Base-by-base conservation (phyloP, 306 rosid genomes). In the Acacia crassicarpa region DNA sequence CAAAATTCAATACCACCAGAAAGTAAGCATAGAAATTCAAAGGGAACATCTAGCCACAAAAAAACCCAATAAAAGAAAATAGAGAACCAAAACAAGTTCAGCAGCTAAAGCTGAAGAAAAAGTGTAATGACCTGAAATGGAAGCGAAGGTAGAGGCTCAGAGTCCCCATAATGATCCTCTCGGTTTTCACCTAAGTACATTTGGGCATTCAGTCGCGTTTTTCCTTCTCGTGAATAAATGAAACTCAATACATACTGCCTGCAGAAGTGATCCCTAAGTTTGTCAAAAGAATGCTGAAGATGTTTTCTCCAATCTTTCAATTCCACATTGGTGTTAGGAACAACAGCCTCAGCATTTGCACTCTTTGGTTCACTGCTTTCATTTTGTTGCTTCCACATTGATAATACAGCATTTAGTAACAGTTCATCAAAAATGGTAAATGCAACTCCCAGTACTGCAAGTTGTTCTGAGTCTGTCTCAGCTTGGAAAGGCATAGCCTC, bases 141-240 rank as follows among this genome's bases (percentile, higher is more conserved):
- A 88, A 95, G 99, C 0, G 99, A 95, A 77, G 99, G 99, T 81
- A 89, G 85, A 43, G 90, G 94, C 27, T 77, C 88, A 79, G 96
- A 82, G 35, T 81, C 97, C 96, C 88, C 79, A 83, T 85, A 83
- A 83, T 80, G 81, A 86, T 93, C 91, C 51, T 93, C 94, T 72
- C 81, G 90, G 67, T 87, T 85, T 84, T 85, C 91, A 82, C 68
- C 84, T 80, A 91, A 74, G 91, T 95, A 93, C 68, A 95, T 92
- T 40, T 89, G 90, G 48, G 98, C 99, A 89, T 92, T 83, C 86
- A 95, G 82, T 80, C 89, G 85, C 72, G 99, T 95, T 82, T 87
- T 90, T 43, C 98, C 99, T 86, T 95, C 99, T 89, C 99, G 89
- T 53, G 98, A 92, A 86, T 95, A 95, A 85, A 95, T 95, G 92